Base-by-base conservation (phyloP, 2,329 filamentous ascomycete genomes). In the Colletotrichum musae region DNA sequence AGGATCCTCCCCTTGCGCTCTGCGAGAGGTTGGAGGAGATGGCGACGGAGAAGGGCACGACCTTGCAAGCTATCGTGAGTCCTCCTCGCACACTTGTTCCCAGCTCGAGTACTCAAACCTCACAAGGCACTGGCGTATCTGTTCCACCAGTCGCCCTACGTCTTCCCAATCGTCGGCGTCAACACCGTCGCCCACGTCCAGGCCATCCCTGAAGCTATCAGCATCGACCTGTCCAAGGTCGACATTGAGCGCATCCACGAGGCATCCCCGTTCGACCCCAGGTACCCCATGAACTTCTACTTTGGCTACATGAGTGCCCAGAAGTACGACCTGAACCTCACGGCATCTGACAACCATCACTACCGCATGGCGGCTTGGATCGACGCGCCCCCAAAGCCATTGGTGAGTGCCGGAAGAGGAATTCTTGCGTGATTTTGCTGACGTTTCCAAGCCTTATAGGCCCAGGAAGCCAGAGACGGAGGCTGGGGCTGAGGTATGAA, bases 91-190 rank as follows among this genome's bases (percentile, higher is more conserved):
- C 9, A 18, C 50, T 45, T 12, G 6, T 52, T 52, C 13, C 43
- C 50, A 24, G 6, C 15, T 26, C 13, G 6, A 5, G 15, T 6
- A 10, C 7, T 32, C 6, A 6, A 28, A 13, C 5, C 53, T 70
- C 21, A 63, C 64, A 6, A 73, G 70, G 88, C 89, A 2, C 76
- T 92, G 13, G 89, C 89, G 1, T 91, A 91, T 71, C 84, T 91
- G 2, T 82, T 89, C 80, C 81, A 85, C 48, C 90, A 91, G 77
- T 81, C 87, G 0, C 84, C 88, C 0, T 85, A 90, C 72, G 85
- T 91, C 7, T 89, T 89, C 74, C 89, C 89, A 0, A 86, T 91
- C 45, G 81, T 90, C 9, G 89, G 89, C 5, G 87, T 87, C 0
- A 81, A 89, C 4, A 91, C 88, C 73, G 77, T 91, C 21, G 85